Conservation (phyloP, 148 eudicot genomes). For the Diospyros lotus region DNA sequence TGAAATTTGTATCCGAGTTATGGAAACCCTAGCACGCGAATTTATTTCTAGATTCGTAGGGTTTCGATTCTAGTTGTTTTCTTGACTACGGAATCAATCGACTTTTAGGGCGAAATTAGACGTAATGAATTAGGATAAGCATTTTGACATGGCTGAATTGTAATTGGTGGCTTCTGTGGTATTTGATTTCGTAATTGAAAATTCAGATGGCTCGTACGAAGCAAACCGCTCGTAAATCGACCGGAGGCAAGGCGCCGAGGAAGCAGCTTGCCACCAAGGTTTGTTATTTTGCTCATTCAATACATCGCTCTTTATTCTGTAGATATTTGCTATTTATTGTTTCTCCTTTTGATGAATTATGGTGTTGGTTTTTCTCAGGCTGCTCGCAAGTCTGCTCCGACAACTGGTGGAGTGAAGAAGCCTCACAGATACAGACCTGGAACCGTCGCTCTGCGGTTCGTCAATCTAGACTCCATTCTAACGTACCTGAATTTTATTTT, state of each 20-base stretch:
- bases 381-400: slow-evolving; percentile 18
- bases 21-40: too few species aligned
- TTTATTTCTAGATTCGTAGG: too few species aligned
- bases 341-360: background rate
- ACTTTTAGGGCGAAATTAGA: too few species aligned
- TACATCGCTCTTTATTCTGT: too few species aligned
- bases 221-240: slow-evolving; percentile 26
- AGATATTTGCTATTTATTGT: too few species aligned
- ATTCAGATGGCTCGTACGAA: slow-evolving; percentile 27
- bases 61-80: too few species aligned
- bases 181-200: background rate
- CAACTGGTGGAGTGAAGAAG: slow-evolving; percentile 27
- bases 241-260: slow-evolving; percentile 24
- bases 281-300: background rate
- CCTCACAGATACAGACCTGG: slow-evolving; percentile 24
- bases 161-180: too few species aligned
- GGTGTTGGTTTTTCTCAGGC: slow-evolving; percentile 2
- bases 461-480: background rate
- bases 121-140: too few species aligned
- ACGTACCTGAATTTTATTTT: background rate
- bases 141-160: too few species aligned
- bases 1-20: background rate
- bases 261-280: slow-evolving; percentile 26
- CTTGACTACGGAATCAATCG: too few species aligned
- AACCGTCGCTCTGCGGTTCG: slow-evolving; percentile 22